Conservation (phyloP, 371 early-diverging fungal species). For the Mucor mucedo region DNA sequence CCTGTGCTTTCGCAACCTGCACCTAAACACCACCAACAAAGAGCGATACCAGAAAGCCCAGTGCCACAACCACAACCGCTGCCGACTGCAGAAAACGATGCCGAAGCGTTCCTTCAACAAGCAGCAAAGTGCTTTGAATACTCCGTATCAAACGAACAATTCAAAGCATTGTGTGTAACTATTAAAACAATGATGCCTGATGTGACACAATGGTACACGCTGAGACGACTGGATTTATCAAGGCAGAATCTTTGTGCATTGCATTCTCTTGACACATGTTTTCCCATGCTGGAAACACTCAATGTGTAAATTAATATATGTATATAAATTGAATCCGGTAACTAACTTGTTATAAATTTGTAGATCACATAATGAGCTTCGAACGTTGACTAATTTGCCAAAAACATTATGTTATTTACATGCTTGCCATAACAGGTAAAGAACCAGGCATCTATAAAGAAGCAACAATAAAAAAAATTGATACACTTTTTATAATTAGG, state of each 20-base stretch:
- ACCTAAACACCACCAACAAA: too few species aligned
- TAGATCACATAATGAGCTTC: constrained; percentile 50
- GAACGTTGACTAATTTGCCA: constrained; percentile 33
- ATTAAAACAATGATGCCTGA: constrained; percentile 19
- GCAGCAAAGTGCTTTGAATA: not conserved
- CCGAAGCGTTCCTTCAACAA: too few species aligned
- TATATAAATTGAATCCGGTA: not conserved
- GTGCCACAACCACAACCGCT: too few species aligned
- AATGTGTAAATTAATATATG: constrained; percentile 30
- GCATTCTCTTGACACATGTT: constrained; percentile 17
- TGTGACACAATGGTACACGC: constrained; percentile 33
- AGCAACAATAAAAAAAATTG: not conserved
- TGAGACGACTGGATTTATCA: constrained; percentile 39
- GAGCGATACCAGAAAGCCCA: too few species aligned
- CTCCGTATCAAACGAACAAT: not conserved
- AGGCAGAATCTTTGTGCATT: constrained; percentile 29
- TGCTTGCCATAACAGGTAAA: constrained; percentile 42
- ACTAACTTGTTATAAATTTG: not conserved
- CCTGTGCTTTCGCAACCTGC: too few species aligned
- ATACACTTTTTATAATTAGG: constrained; percentile 13
- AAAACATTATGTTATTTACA: constrained; percentile 32
- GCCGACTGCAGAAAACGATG: too few species aligned
- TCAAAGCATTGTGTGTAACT: constrained; percentile 14
- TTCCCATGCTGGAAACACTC: constrained; percentile 42
- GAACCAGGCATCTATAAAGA: not conserved